Evolutionary conservation across 1,284 basidiomycete genomes (phyloP).

Genomic region (Schizophyllum commune): DNA sequence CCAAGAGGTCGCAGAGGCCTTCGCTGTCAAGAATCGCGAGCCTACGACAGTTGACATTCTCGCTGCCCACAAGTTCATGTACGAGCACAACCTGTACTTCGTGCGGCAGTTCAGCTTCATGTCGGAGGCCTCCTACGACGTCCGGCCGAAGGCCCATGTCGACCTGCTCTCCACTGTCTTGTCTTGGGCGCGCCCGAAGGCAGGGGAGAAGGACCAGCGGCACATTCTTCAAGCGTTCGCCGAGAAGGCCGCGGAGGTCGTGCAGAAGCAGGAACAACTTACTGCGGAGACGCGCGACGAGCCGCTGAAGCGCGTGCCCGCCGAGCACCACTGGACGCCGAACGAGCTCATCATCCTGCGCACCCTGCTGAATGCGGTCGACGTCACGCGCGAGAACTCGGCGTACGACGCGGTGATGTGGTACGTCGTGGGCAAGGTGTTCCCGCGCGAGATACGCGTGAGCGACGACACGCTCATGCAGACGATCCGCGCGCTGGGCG

Average conservation of each 20-base stretch:
- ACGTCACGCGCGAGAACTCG: constrained; percentile 32
- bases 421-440: background rate
- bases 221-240: constrained; percentile 47
- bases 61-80: constrained; percentile 71
- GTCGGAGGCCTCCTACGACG: constrained; percentile 50
- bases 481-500: constrained; percentile 61
- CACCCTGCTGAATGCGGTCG: constrained; percentile 60
- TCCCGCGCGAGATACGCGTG: constrained; percentile 16
- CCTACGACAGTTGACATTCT: constrained; percentile 37
- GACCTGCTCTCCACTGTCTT: constrained; percentile 46
- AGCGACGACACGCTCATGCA: constrained; percentile 17
- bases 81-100: constrained; percentile 59
- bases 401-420: background rate
- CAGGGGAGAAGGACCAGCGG: constrained; percentile 12
- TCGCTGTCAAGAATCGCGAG: constrained; percentile 22
- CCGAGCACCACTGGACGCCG: constrained; percentile 40
- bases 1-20: constrained; percentile 37
- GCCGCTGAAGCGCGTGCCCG: constrained; percentile 23
- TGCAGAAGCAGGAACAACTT: constrained; percentile 25
- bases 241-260: constrained; percentile 42
- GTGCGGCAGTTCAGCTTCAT: constrained; percentile 55
- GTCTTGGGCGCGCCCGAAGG: constrained; percentile 38
- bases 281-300: constrained; percentile 25
- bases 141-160: constrained; percentile 63
- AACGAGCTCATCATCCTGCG: constrained; percentile 60